These are phyloP conservation scores for Conringia planisiliqua DNA, from an alignment of 345 rosid genomes.

Conservation along the genomic window DNA sequence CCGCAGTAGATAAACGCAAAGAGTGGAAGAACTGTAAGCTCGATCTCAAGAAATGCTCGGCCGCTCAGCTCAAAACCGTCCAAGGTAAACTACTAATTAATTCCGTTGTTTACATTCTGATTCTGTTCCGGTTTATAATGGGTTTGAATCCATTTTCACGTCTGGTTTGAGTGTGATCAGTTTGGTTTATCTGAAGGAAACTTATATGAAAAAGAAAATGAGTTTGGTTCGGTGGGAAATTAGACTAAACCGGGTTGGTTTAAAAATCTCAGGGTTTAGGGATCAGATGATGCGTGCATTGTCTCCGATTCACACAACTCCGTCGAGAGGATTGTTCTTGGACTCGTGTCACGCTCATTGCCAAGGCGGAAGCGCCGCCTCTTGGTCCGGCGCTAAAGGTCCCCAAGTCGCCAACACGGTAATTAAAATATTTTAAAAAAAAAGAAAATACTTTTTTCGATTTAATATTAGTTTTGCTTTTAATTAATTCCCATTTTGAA, in stretches of 20 bases:
- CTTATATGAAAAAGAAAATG: background rate
- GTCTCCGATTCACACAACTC: conserved; percentile 39
- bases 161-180: background rate
- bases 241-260: conserved; percentile 13
- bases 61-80: conserved; percentile 54
- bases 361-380: conserved; percentile 64
- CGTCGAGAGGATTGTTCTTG: conserved; percentile 66
- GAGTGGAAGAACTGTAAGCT: conserved; percentile 75
- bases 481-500: background rate
- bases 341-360: conserved; percentile 89
- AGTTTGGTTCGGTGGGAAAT: background rate
- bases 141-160: background rate
- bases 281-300: conserved; percentile 53
- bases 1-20: conserved; percentile 58
- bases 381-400: conserved; percentile 62
- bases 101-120: too few species aligned
- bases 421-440: background rate
- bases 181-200: background rate
- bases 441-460: background rate
- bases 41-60: conserved; percentile 53
- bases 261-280: conserved; percentile 51
- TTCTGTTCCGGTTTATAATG: too few species aligned
- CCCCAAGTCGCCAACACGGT: conserved; percentile 59
- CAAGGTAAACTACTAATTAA: conserved; percentile 45
- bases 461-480: background rate